Conservation (phyloP, 2,329 filamentous ascomycete genomes). For the Pseudogymnoascus sp. region DNA sequence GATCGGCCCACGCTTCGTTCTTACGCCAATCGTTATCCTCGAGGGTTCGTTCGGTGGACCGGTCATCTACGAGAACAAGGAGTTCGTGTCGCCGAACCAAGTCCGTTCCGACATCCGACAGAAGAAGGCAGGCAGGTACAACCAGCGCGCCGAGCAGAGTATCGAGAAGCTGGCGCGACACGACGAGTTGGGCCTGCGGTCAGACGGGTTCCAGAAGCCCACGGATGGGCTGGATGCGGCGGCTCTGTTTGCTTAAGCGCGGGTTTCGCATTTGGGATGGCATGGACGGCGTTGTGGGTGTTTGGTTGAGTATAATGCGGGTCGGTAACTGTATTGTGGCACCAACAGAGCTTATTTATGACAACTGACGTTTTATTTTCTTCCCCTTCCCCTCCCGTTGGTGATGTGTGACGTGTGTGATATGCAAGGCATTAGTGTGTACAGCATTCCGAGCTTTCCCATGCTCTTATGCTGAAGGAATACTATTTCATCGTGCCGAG, state of each 20-base stretch:
- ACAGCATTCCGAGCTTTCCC: constrained; percentile 8
- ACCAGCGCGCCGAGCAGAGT: constrained; percentile 65
- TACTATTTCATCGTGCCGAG: constrained; percentile 10
- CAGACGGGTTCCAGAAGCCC: constrained; percentile 55
- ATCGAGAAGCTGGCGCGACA: constrained; percentile 68
- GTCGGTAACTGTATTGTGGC: constrained; percentile 9
- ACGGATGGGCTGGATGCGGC: constrained; percentile 68
- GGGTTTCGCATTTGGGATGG: constrained; percentile 3
- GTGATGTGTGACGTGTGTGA: background rate
- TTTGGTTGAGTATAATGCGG: constrained; percentile 9
- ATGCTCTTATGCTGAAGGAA: constrained; percentile 9
- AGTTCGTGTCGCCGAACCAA: constrained; percentile 95
- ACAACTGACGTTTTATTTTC: background rate
- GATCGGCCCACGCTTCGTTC: constrained; percentile 86
- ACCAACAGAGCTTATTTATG: constrained; percentile 8
- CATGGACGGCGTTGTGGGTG: constrained; percentile 8
- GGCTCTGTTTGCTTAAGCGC: constrained; percentile 62
- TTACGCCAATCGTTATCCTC: constrained; percentile 90
- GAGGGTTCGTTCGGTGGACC: constrained; percentile 93
- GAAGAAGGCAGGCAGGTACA: constrained; percentile 71
- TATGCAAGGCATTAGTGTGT: constrained; percentile 8
- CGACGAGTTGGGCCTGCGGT: constrained; percentile 67
- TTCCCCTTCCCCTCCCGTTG: background rate
- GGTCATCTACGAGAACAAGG: constrained; percentile 96
- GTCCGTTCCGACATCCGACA: constrained; percentile 73